Conservation (phyloP, 257 asterid species). For the Nicotiana otophora region DNA sequence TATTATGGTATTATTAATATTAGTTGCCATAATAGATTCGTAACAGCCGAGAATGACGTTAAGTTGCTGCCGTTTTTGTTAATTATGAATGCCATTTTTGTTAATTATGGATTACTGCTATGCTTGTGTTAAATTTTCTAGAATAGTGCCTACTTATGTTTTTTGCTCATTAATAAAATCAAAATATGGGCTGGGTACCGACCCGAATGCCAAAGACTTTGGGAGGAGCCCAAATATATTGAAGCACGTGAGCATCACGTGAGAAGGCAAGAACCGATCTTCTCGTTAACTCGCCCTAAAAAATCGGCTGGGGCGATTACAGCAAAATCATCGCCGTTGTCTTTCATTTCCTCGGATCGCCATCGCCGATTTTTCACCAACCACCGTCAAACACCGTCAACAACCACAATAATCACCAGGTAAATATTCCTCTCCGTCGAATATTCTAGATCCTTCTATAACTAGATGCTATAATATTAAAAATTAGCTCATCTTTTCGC, state of each 20-base stretch:
- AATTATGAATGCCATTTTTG: too few species aligned
- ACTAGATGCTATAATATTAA: not conserved
- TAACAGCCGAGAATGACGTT: too few species aligned
- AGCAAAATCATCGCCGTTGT: too few species aligned
- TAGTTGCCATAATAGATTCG: too few species aligned
- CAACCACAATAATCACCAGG: not conserved
- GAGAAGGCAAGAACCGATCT: not conserved
- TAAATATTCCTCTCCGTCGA: not conserved
- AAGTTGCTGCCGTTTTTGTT: too few species aligned
- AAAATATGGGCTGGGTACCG: not conserved
- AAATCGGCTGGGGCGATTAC: slow-evolving; percentile 15
- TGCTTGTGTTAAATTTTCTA: too few species aligned
- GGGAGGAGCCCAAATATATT: too few species aligned
- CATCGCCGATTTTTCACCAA: slow-evolving; percentile 10
- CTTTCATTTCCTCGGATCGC: slow-evolving; percentile 33
- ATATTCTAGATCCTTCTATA: not conserved
- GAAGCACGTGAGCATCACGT: not conserved
- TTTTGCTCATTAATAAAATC: too few species aligned
- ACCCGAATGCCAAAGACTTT: not conserved
- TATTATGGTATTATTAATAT: too few species aligned
- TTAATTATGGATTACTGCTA: too few species aligned
- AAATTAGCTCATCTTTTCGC: not conserved
- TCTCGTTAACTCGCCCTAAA: slow-evolving; percentile 4
- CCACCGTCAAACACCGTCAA: slow-evolving; percentile 6
- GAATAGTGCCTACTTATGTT: too few species aligned